Base-by-base conservation (phyloP, 2,329 filamentous ascomycete genomes). In the Capronia americana region DNA sequence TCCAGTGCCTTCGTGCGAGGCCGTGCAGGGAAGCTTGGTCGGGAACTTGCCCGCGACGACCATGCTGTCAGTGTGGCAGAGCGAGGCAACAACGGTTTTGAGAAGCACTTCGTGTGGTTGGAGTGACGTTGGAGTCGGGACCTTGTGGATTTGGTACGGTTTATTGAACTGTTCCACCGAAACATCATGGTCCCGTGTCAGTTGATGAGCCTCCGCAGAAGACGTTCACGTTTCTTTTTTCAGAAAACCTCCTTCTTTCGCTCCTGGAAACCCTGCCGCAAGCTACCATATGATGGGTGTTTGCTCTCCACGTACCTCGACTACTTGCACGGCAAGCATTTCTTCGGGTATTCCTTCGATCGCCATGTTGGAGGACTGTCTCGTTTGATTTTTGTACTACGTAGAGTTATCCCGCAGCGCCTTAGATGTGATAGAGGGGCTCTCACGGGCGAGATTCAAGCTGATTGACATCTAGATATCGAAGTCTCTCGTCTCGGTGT, bases 51-150 rank as follows among this genome's bases (percentile, higher is more conserved):
- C 86, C 1, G 78, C 72, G 6, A 73, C 71, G 3, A 87, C 85
- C 83, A 88, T 86, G 67, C 76, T 75, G 76, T 89, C 87, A 0
- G 87, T 88, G 77, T 89, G 87, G 77, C 87, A 89, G 72, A 87
- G 82, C 0, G 85, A 87, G 10, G 85, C 86, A 17, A 85, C 85
- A 62, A 84, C 86, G 59, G 87, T 79, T 74, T 86, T 87, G 72
- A 89, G 79, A 41, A 88, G 81, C n/a, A 90, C 77, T 69, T 88
- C 86, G 69, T 84, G 72, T 0, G 82, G 79, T 4, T 76, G 74
- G 17, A 87, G 81, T 17, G 75, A 63, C 8, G 75, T 74, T 6
- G 86, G 86, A 0, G 84, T 80, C 12, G 81, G 78, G 34, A 88
- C 74, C 17, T 78, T 75, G 70, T 81, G 80, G 65, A 88, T 77